These are phyloP conservation scores for Spathaspora passalidarum DNA, from an alignment of 805 yeast genomes.

Conservation along the genomic window DNA sequence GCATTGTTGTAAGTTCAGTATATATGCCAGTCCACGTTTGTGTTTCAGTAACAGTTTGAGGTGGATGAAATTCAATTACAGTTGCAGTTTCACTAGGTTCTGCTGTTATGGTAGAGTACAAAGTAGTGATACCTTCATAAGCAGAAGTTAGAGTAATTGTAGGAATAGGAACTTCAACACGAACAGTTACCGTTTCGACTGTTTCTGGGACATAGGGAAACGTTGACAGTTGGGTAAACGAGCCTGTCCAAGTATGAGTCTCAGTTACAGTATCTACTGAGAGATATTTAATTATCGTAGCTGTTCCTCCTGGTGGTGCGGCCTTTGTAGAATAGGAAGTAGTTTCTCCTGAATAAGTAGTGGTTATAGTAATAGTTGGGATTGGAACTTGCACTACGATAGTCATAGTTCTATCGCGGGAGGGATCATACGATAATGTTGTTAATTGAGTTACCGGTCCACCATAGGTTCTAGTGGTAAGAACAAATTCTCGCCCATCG, in stretches of 20 bases:
- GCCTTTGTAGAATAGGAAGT: neutral
- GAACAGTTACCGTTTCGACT: neutral
- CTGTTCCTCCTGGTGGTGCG: neutral
- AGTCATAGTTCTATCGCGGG: conserved; percentile 17
- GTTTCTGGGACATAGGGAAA: neutral
- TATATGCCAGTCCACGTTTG: too few species aligned
- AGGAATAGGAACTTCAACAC: neutral
- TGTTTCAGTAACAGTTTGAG: too few species aligned
- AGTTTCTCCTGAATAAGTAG: neutral
- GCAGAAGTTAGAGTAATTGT: neutral
- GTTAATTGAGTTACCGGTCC: conserved; percentile 18
- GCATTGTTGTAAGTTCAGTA: too few species aligned
- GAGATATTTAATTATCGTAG: neutral
- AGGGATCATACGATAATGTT: conserved; percentile 15
- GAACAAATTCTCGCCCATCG: conserved; percentile 12
- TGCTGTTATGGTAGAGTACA: neutral
- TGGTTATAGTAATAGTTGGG: conserved; percentile 14
- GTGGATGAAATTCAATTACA: too few species aligned
- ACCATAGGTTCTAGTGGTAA: conserved; percentile 18
- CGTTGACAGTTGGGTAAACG: neutral
- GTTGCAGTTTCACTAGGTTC: too few species aligned
- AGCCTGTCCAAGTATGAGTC: neutral
- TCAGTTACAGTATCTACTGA: too few species aligned
- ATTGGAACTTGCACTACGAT: conserved; percentile 20
- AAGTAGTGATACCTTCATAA: neutral